Conservation (phyloP, 352 stramenopile species). For the Globisporangium echinulatum region DNA sequence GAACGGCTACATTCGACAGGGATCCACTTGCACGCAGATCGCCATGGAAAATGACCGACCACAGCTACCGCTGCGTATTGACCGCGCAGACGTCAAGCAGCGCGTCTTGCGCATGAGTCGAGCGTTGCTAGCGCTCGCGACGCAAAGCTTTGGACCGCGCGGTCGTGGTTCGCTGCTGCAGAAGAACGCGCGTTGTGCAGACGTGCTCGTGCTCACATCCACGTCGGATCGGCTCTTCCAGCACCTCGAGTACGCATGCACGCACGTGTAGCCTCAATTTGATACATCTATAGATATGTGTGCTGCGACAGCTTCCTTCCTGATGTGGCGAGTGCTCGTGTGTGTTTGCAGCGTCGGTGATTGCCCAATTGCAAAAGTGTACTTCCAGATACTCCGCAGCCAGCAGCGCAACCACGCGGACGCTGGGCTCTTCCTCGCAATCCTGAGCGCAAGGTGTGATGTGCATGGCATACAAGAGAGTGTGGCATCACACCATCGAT, state of each 20-base stretch:
- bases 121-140: constrained; percentile 23
- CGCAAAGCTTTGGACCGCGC: constrained; percentile 37
- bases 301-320: too few species aligned
- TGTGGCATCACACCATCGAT: too few species aligned
- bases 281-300: too few species aligned
- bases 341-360: constrained; percentile 21
- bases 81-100: constrained; percentile 19
- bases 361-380: constrained; percentile 49
- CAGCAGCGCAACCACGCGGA: constrained; percentile 35
- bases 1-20: background rate
- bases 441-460: constrained; percentile 23
- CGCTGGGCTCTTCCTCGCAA: constrained; percentile 34
- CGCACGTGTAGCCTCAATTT: too few species aligned
- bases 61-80: constrained; percentile 1
- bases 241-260: constrained; percentile 23
- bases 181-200: constrained; percentile 35
- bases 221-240: constrained; percentile 30
- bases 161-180: constrained; percentile 37
- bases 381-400: constrained; percentile 51
- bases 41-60: background rate
- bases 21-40: background rate
- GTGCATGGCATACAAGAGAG: background rate
- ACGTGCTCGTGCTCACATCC: constrained; percentile 41
- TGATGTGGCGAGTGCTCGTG: background rate
- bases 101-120: constrained; percentile 21